phyloP scores from a whole-genome alignment of 805 yeast species.

The Kluyveromyces nonfermentans region DNA sequence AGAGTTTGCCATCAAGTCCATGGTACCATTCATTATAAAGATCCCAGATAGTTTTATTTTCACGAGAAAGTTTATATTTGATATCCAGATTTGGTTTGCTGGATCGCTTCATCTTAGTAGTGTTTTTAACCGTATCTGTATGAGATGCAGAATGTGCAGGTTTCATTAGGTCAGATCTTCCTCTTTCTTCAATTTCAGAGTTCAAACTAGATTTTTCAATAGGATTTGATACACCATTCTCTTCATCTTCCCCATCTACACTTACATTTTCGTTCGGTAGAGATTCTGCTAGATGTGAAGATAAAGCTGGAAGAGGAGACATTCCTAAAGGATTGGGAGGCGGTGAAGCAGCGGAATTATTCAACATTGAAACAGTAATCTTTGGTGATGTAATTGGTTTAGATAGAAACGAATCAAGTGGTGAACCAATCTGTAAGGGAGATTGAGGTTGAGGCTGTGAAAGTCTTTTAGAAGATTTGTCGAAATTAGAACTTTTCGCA shows the following conservation, averaged over 20 bases:
- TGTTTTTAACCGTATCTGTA: background rate
- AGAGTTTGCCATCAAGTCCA: slow-evolving; percentile 27
- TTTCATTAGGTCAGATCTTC: background rate
- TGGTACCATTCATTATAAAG: slow-evolving; percentile 31
- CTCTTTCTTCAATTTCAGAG: background rate
- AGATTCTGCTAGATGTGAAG: background rate
- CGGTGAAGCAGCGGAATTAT: slow-evolving; percentile 5
- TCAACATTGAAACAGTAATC: slow-evolving; percentile 6
- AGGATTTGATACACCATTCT: background rate
- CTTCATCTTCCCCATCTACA: background rate
- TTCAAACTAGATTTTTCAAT: background rate
- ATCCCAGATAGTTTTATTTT: slow-evolving; percentile 32
- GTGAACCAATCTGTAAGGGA: slow-evolving; percentile 8
- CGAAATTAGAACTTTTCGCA: background rate
- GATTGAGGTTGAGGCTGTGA: slow-evolving; percentile 1
- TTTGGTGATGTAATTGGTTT: slow-evolving; percentile 19
- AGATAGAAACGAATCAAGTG: slow-evolving; percentile 24
- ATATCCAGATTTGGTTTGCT: slow-evolving; percentile 22
- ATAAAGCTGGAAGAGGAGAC: slow-evolving; percentile 4
- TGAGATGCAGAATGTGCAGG: background rate
- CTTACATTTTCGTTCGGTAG: background rate
- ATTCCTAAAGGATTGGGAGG: background rate
- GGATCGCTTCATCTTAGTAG: slow-evolving; percentile 1
- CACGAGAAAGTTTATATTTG: slow-evolving; percentile 30
- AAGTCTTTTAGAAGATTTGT: slow-evolving; percentile 1